Conservation (phyloP, 2,329 filamentous ascomycete genomes). For the Truncatella angustata region DNA sequence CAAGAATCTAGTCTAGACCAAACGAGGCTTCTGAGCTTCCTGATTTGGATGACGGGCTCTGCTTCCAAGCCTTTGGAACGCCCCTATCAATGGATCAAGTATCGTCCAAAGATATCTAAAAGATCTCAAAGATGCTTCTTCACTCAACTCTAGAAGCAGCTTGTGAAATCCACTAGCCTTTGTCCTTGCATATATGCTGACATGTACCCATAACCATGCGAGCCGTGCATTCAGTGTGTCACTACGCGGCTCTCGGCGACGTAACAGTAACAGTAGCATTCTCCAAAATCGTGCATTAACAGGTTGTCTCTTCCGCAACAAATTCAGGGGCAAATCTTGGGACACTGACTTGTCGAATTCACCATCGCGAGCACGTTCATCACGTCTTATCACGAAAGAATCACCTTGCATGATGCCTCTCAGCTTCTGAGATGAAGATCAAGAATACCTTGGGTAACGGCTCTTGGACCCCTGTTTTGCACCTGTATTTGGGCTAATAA, state of each 20-base stretch:
- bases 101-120: not conserved
- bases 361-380: not conserved
- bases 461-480: too few relatives aligned
- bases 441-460: too few relatives aligned
- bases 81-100: not conserved
- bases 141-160: not conserved
- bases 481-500: too few relatives aligned
- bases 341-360: not conserved
- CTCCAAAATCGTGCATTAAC: not conserved
- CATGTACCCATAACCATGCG: too few relatives aligned
- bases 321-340: not conserved
- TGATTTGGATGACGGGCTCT: not conserved
- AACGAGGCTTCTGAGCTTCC: not conserved
- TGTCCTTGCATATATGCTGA: too few relatives aligned
- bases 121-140: not conserved
- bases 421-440: too few relatives aligned
- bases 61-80: not conserved
- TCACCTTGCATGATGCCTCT: not conserved
- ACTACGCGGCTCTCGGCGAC: not conserved
- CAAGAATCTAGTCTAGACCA: not conserved
- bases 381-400: slow-evolving; percentile 4
- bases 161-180: too few relatives aligned
- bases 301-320: not conserved
- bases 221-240: too few relatives aligned
- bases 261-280: not conserved